phyloP scores from a whole-genome alignment of 2,329 filamentous ascomycete species.

The Colletotrichum musae region DNA sequence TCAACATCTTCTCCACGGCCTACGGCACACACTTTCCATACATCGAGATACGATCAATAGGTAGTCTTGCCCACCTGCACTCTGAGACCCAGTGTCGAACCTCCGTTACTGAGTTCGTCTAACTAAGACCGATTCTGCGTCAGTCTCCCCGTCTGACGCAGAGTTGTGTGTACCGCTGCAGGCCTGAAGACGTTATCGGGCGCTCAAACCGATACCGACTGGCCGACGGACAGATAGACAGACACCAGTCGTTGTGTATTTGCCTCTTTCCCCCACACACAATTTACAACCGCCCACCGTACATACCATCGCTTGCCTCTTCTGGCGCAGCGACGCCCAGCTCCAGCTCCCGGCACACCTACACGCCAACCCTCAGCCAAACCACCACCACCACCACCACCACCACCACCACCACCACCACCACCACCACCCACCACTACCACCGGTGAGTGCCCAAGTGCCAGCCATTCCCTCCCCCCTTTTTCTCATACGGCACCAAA shows the following conservation, averaged over 20 bases:
- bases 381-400: slow-evolving; percentile 15
- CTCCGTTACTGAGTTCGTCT: not conserved
- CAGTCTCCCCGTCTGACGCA: slow-evolving; percentile 4
- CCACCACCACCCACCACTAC: not conserved
- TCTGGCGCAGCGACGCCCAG: slow-evolving; percentile 18
- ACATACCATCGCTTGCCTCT: slow-evolving; percentile 16
- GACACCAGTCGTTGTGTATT: slow-evolving; percentile 20
- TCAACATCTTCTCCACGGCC: not conserved
- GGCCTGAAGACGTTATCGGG: slow-evolving; percentile 20
- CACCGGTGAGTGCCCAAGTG: slow-evolving; percentile 2
- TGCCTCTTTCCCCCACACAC: slow-evolving; percentile 37
- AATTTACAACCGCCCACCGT: slow-evolving; percentile 3
- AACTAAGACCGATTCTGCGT: not conserved
- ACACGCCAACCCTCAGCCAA: slow-evolving; percentile 21
- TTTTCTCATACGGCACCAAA: not conserved
- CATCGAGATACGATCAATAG: too few relatives aligned
- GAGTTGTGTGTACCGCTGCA: slow-evolving; percentile 4
- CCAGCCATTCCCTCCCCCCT: slow-evolving; percentile 2
- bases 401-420: not conserved
- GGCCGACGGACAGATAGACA: not conserved
- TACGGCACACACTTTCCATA: not conserved
- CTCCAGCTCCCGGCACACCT: slow-evolving; percentile 13
- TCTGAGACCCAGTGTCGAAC: too few relatives aligned
- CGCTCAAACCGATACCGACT: slow-evolving; percentile 32
- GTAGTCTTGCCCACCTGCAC: not conserved